Evolutionary conservation across 2,329 filamentous ascomycete species (phyloP).

Genomic region (Chalaropsis ovoidea): DNA sequence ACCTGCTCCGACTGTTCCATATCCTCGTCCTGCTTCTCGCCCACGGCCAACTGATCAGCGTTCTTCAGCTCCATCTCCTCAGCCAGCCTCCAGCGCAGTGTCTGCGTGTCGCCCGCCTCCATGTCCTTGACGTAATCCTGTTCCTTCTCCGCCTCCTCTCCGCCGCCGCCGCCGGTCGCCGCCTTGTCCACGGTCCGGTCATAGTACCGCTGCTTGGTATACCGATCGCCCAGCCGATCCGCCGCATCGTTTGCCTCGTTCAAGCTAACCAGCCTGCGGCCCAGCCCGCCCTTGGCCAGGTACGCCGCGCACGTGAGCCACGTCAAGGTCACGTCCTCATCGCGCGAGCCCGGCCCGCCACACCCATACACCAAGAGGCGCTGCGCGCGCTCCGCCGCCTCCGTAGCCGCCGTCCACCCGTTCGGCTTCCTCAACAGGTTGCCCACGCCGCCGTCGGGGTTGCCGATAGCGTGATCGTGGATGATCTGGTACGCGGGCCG

Average conservation of each 20-base stretch:
- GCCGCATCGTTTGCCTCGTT: slow-evolving; percentile 51
- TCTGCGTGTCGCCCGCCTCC: not conserved
- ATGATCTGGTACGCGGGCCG: too few relatives aligned
- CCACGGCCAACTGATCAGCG: not conserved
- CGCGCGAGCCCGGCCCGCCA: not conserved
- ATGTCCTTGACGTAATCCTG: not conserved
- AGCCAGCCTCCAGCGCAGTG: not conserved
- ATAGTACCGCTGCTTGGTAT: slow-evolving; percentile 35
- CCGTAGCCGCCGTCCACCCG: not conserved
- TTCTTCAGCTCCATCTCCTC: not conserved
- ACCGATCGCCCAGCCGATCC: slow-evolving; percentile 44
- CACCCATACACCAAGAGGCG: not conserved
- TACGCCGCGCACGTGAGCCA: not conserved
- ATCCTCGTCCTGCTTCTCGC: not conserved
- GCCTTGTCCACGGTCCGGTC: not conserved
- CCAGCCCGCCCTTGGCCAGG: slow-evolving; percentile 29
- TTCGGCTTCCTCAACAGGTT: not conserved
- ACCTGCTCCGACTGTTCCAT: not conserved
- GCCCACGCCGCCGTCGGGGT: not conserved
- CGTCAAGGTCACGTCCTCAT: not conserved
- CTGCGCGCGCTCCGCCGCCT: not conserved
- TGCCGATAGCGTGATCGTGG: not conserved
- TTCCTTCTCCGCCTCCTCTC: not conserved
- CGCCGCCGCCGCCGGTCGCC: not conserved
- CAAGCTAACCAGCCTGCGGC: slow-evolving; percentile 44